phyloP scores from a whole-genome alignment of 2,329 filamentous ascomycete genomes.

The Orbilia blumenaviensis region DNA sequence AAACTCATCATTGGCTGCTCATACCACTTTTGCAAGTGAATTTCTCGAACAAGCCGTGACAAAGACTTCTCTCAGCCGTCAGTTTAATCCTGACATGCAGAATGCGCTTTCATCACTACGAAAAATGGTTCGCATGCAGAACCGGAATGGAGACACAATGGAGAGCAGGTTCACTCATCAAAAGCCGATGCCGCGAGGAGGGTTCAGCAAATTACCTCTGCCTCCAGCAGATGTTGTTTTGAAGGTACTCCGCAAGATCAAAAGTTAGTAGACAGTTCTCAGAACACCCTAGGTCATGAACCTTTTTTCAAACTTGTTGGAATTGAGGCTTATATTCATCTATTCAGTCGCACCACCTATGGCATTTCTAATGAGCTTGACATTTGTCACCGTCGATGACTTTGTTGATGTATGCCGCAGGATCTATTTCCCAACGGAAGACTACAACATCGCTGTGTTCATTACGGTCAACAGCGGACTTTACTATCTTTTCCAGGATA shows the following conservation, averaged over 20 bases:
- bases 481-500: slow-evolving; percentile 66
- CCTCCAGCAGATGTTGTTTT: slow-evolving; percentile 67
- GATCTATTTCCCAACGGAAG: slow-evolving; percentile 67
- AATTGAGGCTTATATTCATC: no score
- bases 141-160: slow-evolving; percentile 59
- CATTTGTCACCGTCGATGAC: slow-evolving; percentile 65
- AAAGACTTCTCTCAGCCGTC: slow-evolving; percentile 63
- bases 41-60: slow-evolving; percentile 68
- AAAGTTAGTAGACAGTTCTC: slow-evolving; percentile 59
- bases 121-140: slow-evolving; percentile 67
- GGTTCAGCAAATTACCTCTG: slow-evolving; percentile 67
- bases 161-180: slow-evolving; percentile 65
- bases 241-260: slow-evolving; percentile 65
- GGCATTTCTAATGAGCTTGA: slow-evolving; percentile 66
- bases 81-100: slow-evolving; percentile 65
- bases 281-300: background rate
- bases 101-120: slow-evolving; percentile 66
- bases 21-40: slow-evolving; percentile 67
- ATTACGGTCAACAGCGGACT: slow-evolving; percentile 66
- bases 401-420: slow-evolving; percentile 66
- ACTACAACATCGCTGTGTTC: slow-evolving; percentile 66
- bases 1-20: slow-evolving; percentile 65
- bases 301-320: no score
- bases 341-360: slow-evolving; percentile 63
- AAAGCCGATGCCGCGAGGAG: slow-evolving; percentile 63